Base-by-base conservation (phyloP, 1,284 basidiomycete genomes). In the Puccinia brachypodii region DNA sequence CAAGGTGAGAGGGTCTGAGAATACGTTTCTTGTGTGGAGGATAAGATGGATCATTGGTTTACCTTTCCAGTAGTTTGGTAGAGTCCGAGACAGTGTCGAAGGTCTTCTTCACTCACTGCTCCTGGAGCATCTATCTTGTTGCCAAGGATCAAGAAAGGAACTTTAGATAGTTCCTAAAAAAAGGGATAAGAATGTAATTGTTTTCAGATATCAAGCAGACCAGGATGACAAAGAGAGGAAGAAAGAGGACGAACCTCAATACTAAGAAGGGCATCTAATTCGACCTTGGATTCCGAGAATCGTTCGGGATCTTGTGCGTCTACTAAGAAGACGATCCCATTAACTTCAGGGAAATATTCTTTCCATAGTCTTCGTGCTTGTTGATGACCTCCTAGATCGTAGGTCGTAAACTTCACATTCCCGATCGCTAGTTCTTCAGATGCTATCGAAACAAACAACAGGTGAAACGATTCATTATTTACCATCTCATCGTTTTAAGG, bases 61-160 rank as follows among this genome's bases (percentile, higher is more conserved):
- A 95, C 94, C 92, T 99, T 99, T 88, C 97, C 97, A 36, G 97
- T 99, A 31, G 97, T 99, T 89, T 98, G 96, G 89, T 96, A 98
- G 75, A 99, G 89, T 75, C 97, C 97, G 77, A 99, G 90, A 83
- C 95, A 91, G 87, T 98, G 94, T 86, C 97, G 92, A 83, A 99
- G 89, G 88, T 99, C 95, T 87, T 99, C 96, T 88, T 99, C 97
- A 83, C 93, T 95, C 83, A 99, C 96, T 44, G 97, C 97, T 73
- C 95, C 95, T 6, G 92, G 91, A n/a, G 96, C 95, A 86, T 99
- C 97, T 85, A 99, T 99, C 91, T 99, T 99, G 91, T 99, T 99
- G 75, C 97, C 97, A 81, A 99, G 92, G 83, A 99, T 92, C 82
- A 99, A 91, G 93, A 99, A 99, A 78, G 97, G 97, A 44, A 99